phyloP scores from a whole-genome alignment of 768 basidiomycete genomes.

The Suillus subluteus region DNA sequence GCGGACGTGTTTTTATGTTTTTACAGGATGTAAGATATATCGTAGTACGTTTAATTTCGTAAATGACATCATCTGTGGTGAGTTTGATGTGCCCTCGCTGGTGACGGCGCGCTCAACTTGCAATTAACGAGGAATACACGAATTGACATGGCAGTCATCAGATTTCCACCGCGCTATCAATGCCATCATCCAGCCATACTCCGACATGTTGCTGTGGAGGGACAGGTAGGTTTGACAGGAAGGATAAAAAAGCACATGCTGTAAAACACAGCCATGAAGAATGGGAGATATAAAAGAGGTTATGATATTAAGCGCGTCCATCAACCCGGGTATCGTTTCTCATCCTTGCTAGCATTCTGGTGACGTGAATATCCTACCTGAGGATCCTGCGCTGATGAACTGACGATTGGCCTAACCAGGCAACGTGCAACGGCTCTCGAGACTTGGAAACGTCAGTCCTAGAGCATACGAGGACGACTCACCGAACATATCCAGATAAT shows the following conservation, averaged over 20 bases:
- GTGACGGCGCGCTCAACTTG: too few species aligned
- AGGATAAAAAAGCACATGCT: not conserved
- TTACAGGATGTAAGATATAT: not conserved
- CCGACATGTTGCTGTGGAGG: not conserved
- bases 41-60: not conserved
- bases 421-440: not conserved
- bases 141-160: too few species aligned
- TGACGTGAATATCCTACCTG: not conserved
- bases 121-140: too few species aligned
- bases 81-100: not conserved
- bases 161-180: not conserved
- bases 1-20: not conserved
- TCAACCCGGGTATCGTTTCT: not conserved
- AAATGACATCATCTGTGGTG: not conserved
- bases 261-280: too few species aligned
- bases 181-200: too few species aligned
- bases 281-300: too few species aligned
- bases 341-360: not conserved
- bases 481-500: not conserved
- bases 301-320: too few species aligned
- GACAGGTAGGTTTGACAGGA: not conserved
- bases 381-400: not conserved
- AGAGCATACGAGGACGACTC: not conserved
- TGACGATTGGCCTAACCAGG: not conserved
- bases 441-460: not conserved